Percentiles rank a stretch among this genome's conserved stretches.
These are phyloP conservation scores for Cladobotryum protrusum DNA, from an alignment of 2,329 filamentous ascomycete genomes.

Conservation along the genomic window DNA sequence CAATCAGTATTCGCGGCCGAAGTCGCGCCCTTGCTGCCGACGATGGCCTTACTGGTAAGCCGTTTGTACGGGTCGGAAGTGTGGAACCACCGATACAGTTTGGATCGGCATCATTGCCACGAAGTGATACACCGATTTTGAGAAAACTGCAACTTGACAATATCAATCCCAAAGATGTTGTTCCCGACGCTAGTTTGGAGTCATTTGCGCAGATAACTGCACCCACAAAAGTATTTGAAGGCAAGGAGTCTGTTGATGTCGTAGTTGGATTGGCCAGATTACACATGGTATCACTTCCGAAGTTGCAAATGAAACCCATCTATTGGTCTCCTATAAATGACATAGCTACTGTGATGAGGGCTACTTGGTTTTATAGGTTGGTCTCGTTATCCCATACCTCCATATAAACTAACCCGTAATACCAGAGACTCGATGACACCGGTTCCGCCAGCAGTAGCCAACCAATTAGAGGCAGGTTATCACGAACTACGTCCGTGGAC, in stretches of 20 bases:
- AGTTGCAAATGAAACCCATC: slow-evolving; percentile 86
- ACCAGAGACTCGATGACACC: slow-evolving; percentile 78
- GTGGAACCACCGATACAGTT: slow-evolving; percentile 21
- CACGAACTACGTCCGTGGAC: slow-evolving; percentile 81
- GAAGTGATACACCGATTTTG: background rate
- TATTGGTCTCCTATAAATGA: slow-evolving; percentile 97
- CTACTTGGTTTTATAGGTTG: slow-evolving; percentile 91
- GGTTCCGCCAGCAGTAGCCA: slow-evolving; percentile 77
- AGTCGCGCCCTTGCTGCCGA: slow-evolving; percentile 25
- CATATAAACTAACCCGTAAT: slow-evolving; percentile 11
- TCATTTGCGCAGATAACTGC: slow-evolving; percentile 8
- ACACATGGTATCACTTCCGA: slow-evolving; percentile 79
- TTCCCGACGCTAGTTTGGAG: slow-evolving; percentile 10
- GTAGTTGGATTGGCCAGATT: slow-evolving; percentile 85
- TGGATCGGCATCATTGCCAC: slow-evolving; percentile 5
- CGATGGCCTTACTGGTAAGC: slow-evolving; percentile 50
- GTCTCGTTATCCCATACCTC: slow-evolving; percentile 5
- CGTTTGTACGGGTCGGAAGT: slow-evolving; percentile 44
- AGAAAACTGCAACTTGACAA: background rate
- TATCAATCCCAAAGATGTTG: background rate
- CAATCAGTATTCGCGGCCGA: slow-evolving; percentile 16
- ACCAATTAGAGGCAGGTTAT: slow-evolving; percentile 89
- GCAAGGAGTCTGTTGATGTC: slow-evolving; percentile 47
- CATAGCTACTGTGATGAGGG: slow-evolving; percentile 71
- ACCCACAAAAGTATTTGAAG: slow-evolving; percentile 7